Percentiles rank a stretch among this genome's conserved stretches.
phyloP scores from a whole-genome alignment of 225 moss, liverwort and hornwort species.

The Marchantia paleacea region DNA sequence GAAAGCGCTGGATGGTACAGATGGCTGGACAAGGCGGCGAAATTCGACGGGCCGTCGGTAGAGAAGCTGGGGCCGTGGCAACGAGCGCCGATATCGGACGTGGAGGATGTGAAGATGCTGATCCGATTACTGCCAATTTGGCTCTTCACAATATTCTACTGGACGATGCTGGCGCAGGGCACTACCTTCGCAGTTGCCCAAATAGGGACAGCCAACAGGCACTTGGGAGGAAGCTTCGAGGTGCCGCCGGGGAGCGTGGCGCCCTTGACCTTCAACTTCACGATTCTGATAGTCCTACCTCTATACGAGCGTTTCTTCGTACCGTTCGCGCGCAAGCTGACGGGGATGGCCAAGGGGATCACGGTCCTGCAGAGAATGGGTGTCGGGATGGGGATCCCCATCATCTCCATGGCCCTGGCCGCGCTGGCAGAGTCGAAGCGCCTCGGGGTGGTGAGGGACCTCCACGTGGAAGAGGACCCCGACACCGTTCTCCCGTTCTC shows the following conservation, averaged over 20 bases:
- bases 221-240: slow-evolving; percentile 24
- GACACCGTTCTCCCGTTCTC: not conserved
- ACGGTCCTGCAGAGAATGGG: slow-evolving; percentile 27
- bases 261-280: not conserved
- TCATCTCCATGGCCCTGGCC: slow-evolving; percentile 5
- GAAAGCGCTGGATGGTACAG: not conserved
- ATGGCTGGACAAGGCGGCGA: slow-evolving; percentile 17
- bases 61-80: not conserved
- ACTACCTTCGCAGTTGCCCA: slow-evolving; percentile 14
- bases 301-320: slow-evolving; percentile 26
- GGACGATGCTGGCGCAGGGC: slow-evolving; percentile 15
- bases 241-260: slow-evolving; percentile 23
- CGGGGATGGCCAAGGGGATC: slow-evolving; percentile 14
- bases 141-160: slow-evolving; percentile 30
- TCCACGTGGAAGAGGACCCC: not conserved
- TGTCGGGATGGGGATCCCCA: slow-evolving; percentile 9
- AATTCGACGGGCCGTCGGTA: not conserved
- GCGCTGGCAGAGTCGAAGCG: slow-evolving; percentile 20
- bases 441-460: not conserved
- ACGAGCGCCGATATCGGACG: slow-evolving; percentile 10
- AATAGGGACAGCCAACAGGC: slow-evolving; percentile 16
- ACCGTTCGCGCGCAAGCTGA: slow-evolving; percentile 10
- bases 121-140: slow-evolving; percentile 45
- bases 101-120: slow-evolving; percentile 61
- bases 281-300: slow-evolving; percentile 14